A percentile compares a stretch with the other conserved stretches of the same genome.
phyloP scores from a whole-genome alignment of 1,139 yeast genomes.

The Diutina neorugosa region DNA sequence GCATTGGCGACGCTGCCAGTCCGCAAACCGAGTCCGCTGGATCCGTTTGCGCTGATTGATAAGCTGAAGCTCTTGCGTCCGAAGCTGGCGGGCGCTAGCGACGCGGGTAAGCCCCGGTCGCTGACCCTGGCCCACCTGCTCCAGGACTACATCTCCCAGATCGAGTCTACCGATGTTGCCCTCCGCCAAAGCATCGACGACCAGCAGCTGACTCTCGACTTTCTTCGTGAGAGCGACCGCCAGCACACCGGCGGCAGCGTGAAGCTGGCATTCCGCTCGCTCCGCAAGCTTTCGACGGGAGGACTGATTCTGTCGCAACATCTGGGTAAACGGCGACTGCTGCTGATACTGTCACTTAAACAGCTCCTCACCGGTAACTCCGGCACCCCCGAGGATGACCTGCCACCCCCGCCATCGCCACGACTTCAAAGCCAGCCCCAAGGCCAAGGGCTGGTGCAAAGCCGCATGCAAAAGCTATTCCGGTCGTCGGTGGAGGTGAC shows the following conservation, averaged over 20 bases:
- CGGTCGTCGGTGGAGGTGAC: constrained; percentile 32
- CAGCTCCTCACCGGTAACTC: constrained; percentile 29
- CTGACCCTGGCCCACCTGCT: constrained; percentile 12
- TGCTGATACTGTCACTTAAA: constrained; percentile 30
- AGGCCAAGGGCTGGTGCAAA: constrained; percentile 43
- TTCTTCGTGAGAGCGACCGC: constrained; percentile 38
- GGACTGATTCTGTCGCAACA: constrained; percentile 12
- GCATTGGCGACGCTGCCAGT: neutral
- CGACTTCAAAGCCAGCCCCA: constrained; percentile 8
- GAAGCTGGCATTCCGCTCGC: constrained; percentile 21
- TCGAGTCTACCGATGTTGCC: constrained; percentile 16
- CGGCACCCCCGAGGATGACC: constrained; percentile 5
- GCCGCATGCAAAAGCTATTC: constrained; percentile 52
- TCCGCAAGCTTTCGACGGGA: constrained; percentile 31
- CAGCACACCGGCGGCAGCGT: constrained; percentile 37
- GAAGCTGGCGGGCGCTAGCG: constrained; percentile 6
- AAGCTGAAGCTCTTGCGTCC: constrained; percentile 11
- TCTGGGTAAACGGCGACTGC: constrained; percentile 11
- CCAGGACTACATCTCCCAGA: constrained; percentile 24
- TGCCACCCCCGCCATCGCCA: constrained; percentile 7
- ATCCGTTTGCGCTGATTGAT: constrained; percentile 23
- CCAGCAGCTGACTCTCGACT: constrained; percentile 32
- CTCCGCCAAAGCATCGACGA: constrained; percentile 7
- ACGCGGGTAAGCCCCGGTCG: neutral
- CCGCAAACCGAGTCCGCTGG: neutral